Evolutionary conservation across 2,329 filamentous ascomycete genomes (phyloP).

Genomic region (Triangularia verruculosa): DNA sequence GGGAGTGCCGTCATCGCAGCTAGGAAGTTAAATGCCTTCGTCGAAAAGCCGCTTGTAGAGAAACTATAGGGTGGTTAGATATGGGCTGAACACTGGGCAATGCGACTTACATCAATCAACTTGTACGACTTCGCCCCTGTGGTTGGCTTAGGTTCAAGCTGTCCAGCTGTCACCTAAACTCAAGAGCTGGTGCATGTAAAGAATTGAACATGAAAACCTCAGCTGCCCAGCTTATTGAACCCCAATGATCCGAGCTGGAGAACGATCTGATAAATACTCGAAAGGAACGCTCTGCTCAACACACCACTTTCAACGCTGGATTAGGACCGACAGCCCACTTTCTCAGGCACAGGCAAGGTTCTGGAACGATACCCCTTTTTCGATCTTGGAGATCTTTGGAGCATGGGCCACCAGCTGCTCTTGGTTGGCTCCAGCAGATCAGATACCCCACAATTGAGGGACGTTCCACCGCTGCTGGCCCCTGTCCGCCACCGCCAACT

Average conservation of each 20-base stretch:
- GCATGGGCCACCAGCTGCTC: slow-evolving; percentile 8
- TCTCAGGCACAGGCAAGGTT: slow-evolving; percentile 6
- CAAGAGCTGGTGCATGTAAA: no score
- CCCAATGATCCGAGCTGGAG: background rate
- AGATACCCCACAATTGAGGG: slow-evolving; percentile 12
- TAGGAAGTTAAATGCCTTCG: background rate
- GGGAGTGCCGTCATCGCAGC: background rate
- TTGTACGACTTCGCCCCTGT: no score
- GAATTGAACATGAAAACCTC: no score
- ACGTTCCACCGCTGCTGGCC: background rate
- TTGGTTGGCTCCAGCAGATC: slow-evolving; percentile 11
- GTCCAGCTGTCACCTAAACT: no score
- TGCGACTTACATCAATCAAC: background rate
- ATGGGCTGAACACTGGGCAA: background rate
- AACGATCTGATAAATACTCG: background rate
- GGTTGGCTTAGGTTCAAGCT: no score
- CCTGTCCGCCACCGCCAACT: slow-evolving; percentile 9
- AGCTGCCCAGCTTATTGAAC: no score
- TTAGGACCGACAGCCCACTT: slow-evolving; percentile 17
- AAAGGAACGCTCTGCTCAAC: background rate
- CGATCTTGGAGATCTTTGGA: background rate
- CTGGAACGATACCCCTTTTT: slow-evolving; percentile 23
- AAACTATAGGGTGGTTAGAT: background rate
- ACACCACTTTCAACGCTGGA: background rate
- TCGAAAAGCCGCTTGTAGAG: background rate